Percentiles rank a stretch among this genome's conserved stretches.
Evolutionary conservation across 345 rosid species (phyloP).

Genomic region (Eucalyptus curtisii): DNA sequence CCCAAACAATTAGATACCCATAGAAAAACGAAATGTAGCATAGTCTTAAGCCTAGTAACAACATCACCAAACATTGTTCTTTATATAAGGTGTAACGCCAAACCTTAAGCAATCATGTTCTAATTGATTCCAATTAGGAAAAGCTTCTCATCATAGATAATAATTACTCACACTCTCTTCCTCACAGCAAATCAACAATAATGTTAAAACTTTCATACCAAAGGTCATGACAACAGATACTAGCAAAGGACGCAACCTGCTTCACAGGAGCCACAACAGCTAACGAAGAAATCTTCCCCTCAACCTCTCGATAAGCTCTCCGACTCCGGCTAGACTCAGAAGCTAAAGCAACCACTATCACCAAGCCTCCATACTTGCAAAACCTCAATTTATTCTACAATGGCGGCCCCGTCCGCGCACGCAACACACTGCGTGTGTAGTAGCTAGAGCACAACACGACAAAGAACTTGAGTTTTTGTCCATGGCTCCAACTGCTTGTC

Average conservation of each 20-base stretch:
- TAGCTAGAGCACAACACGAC: too few relatives aligned
- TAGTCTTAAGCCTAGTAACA: neutral
- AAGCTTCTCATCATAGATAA: neutral
- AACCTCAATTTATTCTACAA: too few relatives aligned
- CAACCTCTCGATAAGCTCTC: slow-evolving; percentile 45
- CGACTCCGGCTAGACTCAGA: slow-evolving; percentile 14
- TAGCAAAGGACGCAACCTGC: slow-evolving; percentile 37
- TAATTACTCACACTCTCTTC: neutral
- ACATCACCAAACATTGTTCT: neutral
- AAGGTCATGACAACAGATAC: slow-evolving; percentile 41
- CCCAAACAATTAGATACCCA: neutral
- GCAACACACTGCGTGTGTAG: too few relatives aligned
- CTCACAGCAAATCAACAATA: neutral
- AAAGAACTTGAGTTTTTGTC: too few relatives aligned
- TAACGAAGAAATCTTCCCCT: slow-evolving; percentile 22
- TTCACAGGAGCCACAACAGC: slow-evolving; percentile 20
- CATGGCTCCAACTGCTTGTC: fast-evolving
- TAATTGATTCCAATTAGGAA: neutral
- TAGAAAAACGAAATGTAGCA: neutral
- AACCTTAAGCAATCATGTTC: neutral
- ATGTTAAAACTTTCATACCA: slow-evolving; percentile 29
- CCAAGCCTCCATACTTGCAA: neutral
- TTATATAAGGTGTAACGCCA: neutral
- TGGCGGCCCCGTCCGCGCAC: fast-evolving
- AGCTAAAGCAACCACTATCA: slow-evolving; percentile 22